Conservation (phyloP, 495 filamentous ascomycete genomes). For the Hypoxylon crocopeplum region DNA sequence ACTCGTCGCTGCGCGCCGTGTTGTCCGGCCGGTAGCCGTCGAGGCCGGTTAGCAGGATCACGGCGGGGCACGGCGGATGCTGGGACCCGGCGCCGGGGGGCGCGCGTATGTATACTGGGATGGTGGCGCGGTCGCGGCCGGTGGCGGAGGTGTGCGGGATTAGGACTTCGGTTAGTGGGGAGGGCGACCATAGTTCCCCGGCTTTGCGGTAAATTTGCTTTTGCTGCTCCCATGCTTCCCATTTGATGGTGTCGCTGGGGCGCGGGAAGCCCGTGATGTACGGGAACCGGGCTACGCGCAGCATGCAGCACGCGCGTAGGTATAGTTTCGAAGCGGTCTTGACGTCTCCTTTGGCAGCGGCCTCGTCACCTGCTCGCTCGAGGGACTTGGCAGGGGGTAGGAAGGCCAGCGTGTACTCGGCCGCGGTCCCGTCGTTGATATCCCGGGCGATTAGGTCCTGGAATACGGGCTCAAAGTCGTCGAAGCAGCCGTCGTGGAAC, state of each 20-base stretch:
- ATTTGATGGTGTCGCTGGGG: constrained; percentile 56
- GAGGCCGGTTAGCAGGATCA: constrained; percentile 76
- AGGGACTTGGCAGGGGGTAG: constrained; percentile 64
- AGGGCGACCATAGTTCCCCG: constrained; percentile 58
- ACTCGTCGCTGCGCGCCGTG: constrained; percentile 72
- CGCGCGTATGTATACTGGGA: constrained; percentile 70
- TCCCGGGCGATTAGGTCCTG: constrained; percentile 62
- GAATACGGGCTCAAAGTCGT: constrained; percentile 80
- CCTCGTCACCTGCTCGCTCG: constrained; percentile 54
- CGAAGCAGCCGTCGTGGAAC: constrained; percentile 73
- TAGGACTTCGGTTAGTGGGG: constrained; percentile 62
- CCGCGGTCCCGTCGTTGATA: constrained; percentile 68
- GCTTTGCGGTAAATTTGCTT: constrained; percentile 71
- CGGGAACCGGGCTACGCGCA: constrained; percentile 78
- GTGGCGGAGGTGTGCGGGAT: constrained; percentile 63
- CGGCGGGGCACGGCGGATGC: constrained; percentile 65
- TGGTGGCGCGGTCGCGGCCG: constrained; percentile 58
- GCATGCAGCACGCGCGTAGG: constrained; percentile 72
- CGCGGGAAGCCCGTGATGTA: constrained; percentile 60
- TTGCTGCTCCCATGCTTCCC: constrained; percentile 69
- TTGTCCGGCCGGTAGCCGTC: constrained; percentile 84
- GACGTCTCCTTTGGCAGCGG: constrained; percentile 50
- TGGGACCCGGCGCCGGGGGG: too few species aligned
- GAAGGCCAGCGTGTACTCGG: constrained; percentile 69
- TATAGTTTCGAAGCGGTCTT: constrained; percentile 67